Evolutionary conservation across 2,329 filamentous ascomycete species (phyloP).

Genomic region (Pestalotiopsis sp.): DNA sequence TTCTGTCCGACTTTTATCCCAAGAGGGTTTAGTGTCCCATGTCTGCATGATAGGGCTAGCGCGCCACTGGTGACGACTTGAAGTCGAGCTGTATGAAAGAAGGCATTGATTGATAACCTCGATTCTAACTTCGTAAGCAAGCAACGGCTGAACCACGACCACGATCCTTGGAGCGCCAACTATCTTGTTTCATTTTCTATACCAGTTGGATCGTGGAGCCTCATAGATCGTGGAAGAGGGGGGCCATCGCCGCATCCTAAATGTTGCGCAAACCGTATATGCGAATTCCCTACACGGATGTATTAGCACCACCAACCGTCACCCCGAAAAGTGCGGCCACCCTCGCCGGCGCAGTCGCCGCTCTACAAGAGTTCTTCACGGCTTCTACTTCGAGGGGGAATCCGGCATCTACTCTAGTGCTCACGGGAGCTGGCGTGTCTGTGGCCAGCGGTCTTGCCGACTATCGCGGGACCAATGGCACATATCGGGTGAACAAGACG

Average conservation of each 20-base stretch:
- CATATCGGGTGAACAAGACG: conserved; percentile 87
- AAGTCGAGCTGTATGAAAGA: conserved; percentile 3
- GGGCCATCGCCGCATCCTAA: not conserved
- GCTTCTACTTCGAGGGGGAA: conserved; percentile 56
- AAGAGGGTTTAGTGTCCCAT: not conserved
- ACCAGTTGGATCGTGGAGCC: not conserved
- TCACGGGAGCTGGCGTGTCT: conserved; percentile 87
- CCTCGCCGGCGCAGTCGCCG: conserved; percentile 72
- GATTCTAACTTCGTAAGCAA: not conserved
- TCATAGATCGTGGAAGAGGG: not conserved
- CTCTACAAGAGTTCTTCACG: conserved; percentile 76
- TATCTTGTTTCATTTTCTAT: not conserved
- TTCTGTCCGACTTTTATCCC: not conserved
- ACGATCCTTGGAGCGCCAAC: not conserved
- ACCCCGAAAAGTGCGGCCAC: conserved; percentile 74
- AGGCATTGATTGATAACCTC: not conserved
- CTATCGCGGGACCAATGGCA: conserved; percentile 87
- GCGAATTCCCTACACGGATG: conserved; percentile 88
- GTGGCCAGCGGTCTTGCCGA: conserved; percentile 92
- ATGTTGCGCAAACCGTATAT: conserved; percentile 71
- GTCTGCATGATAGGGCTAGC: conserved; percentile 3
- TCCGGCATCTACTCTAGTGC: conserved; percentile 50
- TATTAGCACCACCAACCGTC: conserved; percentile 74
- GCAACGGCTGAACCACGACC: not conserved
- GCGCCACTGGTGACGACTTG: conserved; percentile 12